These are phyloP conservation scores for Cercospora sesami DNA, from an alignment of 2,329 filamentous ascomycete species.

Conservation along the genomic window DNA sequence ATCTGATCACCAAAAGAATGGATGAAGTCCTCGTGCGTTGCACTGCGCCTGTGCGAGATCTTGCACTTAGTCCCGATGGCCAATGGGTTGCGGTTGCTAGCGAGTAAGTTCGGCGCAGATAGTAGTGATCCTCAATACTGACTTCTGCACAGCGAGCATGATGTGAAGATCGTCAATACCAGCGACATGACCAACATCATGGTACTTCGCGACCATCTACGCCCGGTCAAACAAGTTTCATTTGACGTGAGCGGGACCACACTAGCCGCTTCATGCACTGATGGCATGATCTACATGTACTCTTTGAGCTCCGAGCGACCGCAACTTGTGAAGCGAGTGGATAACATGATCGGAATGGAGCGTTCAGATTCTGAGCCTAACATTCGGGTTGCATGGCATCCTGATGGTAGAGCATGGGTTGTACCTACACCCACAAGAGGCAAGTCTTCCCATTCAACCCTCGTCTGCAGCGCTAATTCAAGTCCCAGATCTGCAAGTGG, in stretches of 20 bases:
- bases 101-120: slow-evolving; percentile 61
- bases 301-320: slow-evolving; percentile 76
- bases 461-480: not conserved
- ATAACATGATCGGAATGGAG: slow-evolving; percentile 76
- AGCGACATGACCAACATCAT: slow-evolving; percentile 74
- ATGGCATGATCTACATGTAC: slow-evolving; percentile 89
- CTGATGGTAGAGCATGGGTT: slow-evolving; percentile 88
- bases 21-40: slow-evolving; percentile 80
- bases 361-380: slow-evolving; percentile 77
- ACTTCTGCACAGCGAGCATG: slow-evolving; percentile 63
- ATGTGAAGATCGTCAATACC: slow-evolving; percentile 83
- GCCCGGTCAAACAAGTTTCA: slow-evolving; percentile 85
- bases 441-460: slow-evolving; percentile 13
- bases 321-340: slow-evolving; percentile 76
- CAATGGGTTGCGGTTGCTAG: slow-evolving; percentile 95
- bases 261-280: slow-evolving; percentile 78
- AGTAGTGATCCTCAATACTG: slow-evolving; percentile 13
- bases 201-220: slow-evolving; percentile 73
- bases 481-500: slow-evolving; percentile 69
- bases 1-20: slow-evolving; percentile 70
- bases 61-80: slow-evolving; percentile 76
- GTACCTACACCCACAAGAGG: slow-evolving; percentile 72
- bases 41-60: slow-evolving; percentile 81
- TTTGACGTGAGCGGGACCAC: slow-evolving; percentile 79
- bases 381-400: slow-evolving; percentile 82